Evolutionary conservation across 1,284 basidiomycete species (phyloP), one percentile per base, ranked within the genome.

Genomic region (Apiotrichum veenhuisii): DNA sequence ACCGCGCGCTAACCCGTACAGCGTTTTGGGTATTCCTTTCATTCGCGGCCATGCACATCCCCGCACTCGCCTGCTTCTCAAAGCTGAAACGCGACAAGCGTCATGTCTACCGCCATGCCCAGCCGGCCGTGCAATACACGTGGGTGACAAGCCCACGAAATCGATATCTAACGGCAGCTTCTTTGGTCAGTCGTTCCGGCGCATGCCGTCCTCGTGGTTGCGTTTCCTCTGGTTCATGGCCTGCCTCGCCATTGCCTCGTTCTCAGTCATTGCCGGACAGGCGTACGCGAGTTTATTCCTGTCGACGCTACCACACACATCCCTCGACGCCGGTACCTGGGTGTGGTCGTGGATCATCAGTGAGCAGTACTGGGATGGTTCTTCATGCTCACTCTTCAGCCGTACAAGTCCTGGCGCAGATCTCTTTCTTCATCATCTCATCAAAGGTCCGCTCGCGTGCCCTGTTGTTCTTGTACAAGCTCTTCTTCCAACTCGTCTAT

Each of bases 191-290:
- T 74, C 79, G 52, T 54, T 62, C 14, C 51, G 61, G 18, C 71
- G 80, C 18, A 82, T 83, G 46, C 82, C 82, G 0, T 75, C 79
- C 12, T 80, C 78, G 0, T 83, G 82, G 73, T 70, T 77, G 17
- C 75, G 82, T 9, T 83, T 82, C 65, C 67, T 82, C 15, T 83
- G 82, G 82, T 83, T 83, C 70, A 79, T 82, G 72, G 71, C 73
- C 2, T 78, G 77, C 27, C 70, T 83, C n/a, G 77, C 75, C 2
- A 76, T 82, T 5, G 80, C 80, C 25, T 73, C 80, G n/a, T 74
- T 82, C 52, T 78, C 81, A 0, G 70, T 83, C 11, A 73, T 83
- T n/a, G 78, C 78, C n/a, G 82, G 82, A 7, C 82, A 83, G 69
- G 81, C 75, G 14, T 83, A 82, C 60, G 80, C 82, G 2, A 80